Evolutionary conservation across 2,329 filamentous ascomycete species (phyloP), one percentile per base, ranked within the genome.

Genomic region (Aureobasidium namibiae): DNA sequence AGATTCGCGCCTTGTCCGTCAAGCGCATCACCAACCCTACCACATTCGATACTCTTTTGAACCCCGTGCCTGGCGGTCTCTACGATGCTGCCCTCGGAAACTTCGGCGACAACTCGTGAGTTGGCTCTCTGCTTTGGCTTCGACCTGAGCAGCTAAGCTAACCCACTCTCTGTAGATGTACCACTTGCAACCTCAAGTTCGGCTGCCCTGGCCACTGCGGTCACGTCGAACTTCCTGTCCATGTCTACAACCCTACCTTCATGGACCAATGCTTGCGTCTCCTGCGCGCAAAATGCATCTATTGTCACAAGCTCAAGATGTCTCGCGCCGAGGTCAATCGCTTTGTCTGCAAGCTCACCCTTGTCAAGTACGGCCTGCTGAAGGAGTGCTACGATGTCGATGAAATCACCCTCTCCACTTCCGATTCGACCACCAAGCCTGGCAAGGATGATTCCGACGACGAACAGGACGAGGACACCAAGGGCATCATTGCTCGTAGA

Each of bases 171-270:
- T 61, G 61, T 66, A 95, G 90, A 70, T 99, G 94, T 76, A 82
- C 90, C 67, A 99, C 94, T 72, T 99, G 94, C 76, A 90, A 92
- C 66, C 81, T 95, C 65, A 88, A 86, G 68, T 86, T 86, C 62
- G 82, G 85, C 67, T 99, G 95, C 72, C 90, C 92, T 7, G 95
- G 95, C 60, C 95, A 99, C 76, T 83, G 88, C 61, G 95, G 94
- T 56, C 94, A 99, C 70, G 95, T 99, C 72, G 90, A 96, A 67
- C 85, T 99, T 13, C 92, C 94, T 14, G 87, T 92, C 13, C 90
- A 89, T 48, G 89, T 96, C 56, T 99, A 97, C 72, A 92, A 99
- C 73, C 90, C 92, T n/a, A 88, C 91, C 1, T 97, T 96, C 69
- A 88, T 99, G 79, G 92, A 96, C 70, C 92, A 96, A 72, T 82